Conservation (phyloP, 305 asterid genomes). For the Vinca major region DNA sequence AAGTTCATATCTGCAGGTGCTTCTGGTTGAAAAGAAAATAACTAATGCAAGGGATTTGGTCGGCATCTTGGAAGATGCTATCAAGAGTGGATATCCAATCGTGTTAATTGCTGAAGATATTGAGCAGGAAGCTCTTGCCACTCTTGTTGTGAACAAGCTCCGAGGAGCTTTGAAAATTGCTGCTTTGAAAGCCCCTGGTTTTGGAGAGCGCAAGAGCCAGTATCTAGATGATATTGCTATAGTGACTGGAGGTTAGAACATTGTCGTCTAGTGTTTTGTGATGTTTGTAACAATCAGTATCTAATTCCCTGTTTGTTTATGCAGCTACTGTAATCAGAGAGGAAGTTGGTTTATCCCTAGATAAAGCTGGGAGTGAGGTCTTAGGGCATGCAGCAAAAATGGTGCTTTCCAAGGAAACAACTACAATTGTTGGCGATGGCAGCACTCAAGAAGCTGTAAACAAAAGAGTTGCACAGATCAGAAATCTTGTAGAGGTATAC, state of each 20-base stretch:
- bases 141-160: conserved; percentile 43
- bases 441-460: conserved; percentile 43
- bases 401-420: conserved; percentile 38
- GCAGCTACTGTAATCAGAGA: conserved; percentile 44
- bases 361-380: conserved; percentile 36
- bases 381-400: conserved; percentile 44
- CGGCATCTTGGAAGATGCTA: conserved; percentile 39
- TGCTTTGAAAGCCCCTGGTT: conserved; percentile 50
- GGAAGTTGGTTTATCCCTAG: conserved; percentile 36
- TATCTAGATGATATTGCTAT: conserved; percentile 49
- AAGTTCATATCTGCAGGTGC: conserved; percentile 22
- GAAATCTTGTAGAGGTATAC: conserved; percentile 34
- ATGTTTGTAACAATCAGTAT: background rate
- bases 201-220: conserved; percentile 46
- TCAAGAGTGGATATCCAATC: conserved; percentile 38
- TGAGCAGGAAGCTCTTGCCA: conserved; percentile 50
- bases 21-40: conserved; percentile 43
- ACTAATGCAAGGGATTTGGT: conserved; percentile 43
- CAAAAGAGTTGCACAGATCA: conserved; percentile 37
- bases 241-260: conserved; percentile 34
- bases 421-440: conserved; percentile 52
- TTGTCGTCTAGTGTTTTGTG: background rate
- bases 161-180: conserved; percentile 42
- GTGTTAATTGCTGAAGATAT: conserved; percentile 45
- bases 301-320: conserved; percentile 7